These are phyloP conservation scores for Moniliophthora roreri DNA, from an alignment of 1,284 basidiomycete species.

Conservation along the genomic window DNA sequence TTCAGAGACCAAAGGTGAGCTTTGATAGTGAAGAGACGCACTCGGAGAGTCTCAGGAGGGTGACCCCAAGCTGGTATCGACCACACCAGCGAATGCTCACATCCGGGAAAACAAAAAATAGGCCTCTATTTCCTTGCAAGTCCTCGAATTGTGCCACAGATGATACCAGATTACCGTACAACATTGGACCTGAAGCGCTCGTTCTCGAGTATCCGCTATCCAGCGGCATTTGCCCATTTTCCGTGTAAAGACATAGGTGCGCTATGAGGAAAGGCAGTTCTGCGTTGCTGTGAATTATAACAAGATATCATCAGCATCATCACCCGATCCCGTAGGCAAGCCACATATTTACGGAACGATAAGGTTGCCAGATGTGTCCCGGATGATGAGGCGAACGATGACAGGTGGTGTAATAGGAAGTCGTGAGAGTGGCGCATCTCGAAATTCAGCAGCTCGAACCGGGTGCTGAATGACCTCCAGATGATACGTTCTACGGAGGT, in stretches of 20 bases:
- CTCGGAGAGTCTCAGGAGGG: slow-evolving; percentile 77
- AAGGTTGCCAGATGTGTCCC: slow-evolving; percentile 64
- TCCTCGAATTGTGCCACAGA: slow-evolving; percentile 78
- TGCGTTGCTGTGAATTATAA: slow-evolving; percentile 53
- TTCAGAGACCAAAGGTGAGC: slow-evolving; percentile 21
- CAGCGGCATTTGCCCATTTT: slow-evolving; percentile 55
- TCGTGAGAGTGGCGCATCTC: slow-evolving; percentile 70
- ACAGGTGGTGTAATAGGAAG: slow-evolving; percentile 80
- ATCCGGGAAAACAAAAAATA: slow-evolving; percentile 90
- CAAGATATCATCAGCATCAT: slow-evolving; percentile 18
- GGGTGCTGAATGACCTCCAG: slow-evolving; percentile 83
- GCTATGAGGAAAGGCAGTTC: slow-evolving; percentile 84
- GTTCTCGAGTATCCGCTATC: slow-evolving; percentile 55
- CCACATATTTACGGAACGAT: slow-evolving; percentile 62
- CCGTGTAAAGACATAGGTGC: slow-evolving; percentile 70
- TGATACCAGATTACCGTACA: slow-evolving; percentile 85
- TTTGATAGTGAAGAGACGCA: slow-evolving; percentile 38
- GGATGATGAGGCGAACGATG: slow-evolving; percentile 74
- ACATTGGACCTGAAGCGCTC: slow-evolving; percentile 51
- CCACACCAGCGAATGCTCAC: slow-evolving; percentile 81
- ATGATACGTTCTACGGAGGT: slow-evolving; percentile 58
- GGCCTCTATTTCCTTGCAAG: slow-evolving; percentile 70
- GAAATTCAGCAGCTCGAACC: slow-evolving; percentile 76
- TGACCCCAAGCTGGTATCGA: slow-evolving; percentile 73
- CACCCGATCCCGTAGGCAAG: slow-evolving; percentile 12